phyloP scores from a whole-genome alignment of 2,329 filamentous ascomycete genomes.

The Fusarium nelsonii region DNA sequence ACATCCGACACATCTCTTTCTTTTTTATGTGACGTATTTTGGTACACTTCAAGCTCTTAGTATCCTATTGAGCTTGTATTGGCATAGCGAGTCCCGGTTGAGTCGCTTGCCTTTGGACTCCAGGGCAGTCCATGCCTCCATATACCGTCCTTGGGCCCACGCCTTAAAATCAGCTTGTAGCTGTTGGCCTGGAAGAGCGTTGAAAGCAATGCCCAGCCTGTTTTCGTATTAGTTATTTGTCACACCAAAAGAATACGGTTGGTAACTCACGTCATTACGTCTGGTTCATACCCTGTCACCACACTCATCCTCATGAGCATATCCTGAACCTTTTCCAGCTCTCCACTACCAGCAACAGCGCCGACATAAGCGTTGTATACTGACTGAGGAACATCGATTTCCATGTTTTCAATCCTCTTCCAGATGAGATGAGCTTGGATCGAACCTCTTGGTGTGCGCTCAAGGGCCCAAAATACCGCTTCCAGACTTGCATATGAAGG shows the following conservation, averaged over 20 bases:
- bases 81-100: constrained; percentile 59
- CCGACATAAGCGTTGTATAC: constrained; percentile 84
- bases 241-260: not conserved
- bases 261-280: constrained; percentile 75
- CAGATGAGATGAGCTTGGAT: constrained; percentile 75
- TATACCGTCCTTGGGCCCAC: constrained; percentile 79
- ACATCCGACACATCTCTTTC: constrained; percentile 41
- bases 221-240: constrained; percentile 29
- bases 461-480: constrained; percentile 84
- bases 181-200: constrained; percentile 74
- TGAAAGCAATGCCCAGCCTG: constrained; percentile 82
- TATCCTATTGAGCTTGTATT: constrained; percentile 63
- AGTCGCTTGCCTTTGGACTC: constrained; percentile 63
- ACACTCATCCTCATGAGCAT: constrained; percentile 75
- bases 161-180: constrained; percentile 77
- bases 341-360: constrained; percentile 78
- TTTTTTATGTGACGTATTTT: constrained; percentile 36
- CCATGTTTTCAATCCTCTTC: constrained; percentile 77
- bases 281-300: constrained; percentile 75
- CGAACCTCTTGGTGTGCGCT: constrained; percentile 70
- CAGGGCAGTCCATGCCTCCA: constrained; percentile 76
- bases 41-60: constrained; percentile 61
- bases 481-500: constrained; percentile 85
- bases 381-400: constrained; percentile 78
- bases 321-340: constrained; percentile 74